Percentiles rank a stretch among this genome's conserved stretches.
Evolutionary conservation across 164 flowering plant genomes (phyloP).

Genomic region (Liriodendron chinense): DNA sequence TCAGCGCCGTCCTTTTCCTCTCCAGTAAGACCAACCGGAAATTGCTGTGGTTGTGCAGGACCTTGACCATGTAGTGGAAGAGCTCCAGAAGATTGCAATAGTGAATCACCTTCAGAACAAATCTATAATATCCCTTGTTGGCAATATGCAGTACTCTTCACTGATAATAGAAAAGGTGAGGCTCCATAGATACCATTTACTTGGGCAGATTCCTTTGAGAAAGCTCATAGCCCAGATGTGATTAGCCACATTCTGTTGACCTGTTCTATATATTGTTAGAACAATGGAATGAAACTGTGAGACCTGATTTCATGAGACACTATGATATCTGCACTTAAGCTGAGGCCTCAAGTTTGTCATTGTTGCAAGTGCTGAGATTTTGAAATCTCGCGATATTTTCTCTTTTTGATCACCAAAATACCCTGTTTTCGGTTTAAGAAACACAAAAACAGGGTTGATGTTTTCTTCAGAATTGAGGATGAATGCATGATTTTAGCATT

Average conservation of each 20-base stretch:
- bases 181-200: neutral
- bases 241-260: neutral
- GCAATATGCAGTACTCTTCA: constrained; percentile 89
- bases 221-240: neutral
- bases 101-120: constrained; percentile 78
- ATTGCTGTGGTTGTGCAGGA: constrained; percentile 45
- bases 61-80: constrained; percentile 87
- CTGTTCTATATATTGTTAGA: neutral
- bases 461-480: too few species aligned
- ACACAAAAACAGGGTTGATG: too few species aligned
- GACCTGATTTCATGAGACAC: too few species aligned
- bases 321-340: too few species aligned
- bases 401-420: too few species aligned
- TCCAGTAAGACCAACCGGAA: neutral
- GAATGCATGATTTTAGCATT: neutral
- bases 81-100: constrained; percentile 88
- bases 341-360: too few species aligned
- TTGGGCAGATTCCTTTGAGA: neutral
- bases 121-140: constrained; percentile 92
- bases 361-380: too few species aligned
- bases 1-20: neutral
- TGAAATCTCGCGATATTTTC: too few species aligned
- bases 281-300: neutral
- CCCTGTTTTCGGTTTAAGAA: too few species aligned
- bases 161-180: constrained; percentile 82